A percentile compares a stretch with the other conserved stretches of the same genome.
These are phyloP conservation scores for Intubia oerlemansii DNA, from an alignment of 2,329 filamentous ascomycete genomes.

Conservation along the genomic window DNA sequence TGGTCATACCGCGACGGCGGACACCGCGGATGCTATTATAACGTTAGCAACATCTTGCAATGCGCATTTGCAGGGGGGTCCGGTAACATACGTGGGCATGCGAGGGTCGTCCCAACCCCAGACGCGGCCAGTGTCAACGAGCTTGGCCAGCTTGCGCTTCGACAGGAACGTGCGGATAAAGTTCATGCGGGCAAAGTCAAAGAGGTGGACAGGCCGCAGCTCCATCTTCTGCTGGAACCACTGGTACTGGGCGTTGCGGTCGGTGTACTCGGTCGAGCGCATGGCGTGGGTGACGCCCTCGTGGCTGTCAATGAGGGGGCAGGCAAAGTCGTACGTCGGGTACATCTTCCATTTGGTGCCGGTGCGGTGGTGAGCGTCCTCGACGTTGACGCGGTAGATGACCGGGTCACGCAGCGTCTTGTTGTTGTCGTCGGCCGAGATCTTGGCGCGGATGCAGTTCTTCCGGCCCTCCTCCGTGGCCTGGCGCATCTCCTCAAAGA, in stretches of 20 bases:
- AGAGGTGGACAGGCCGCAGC: constrained; percentile 60
- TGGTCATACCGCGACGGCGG: constrained; percentile 56
- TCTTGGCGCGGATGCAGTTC: constrained; percentile 90
- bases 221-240: constrained; percentile 62
- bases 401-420: constrained; percentile 92
- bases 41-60: neutral
- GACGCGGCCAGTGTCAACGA: constrained; percentile 55
- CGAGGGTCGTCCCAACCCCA: constrained; percentile 76
- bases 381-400: constrained; percentile 66
- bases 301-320: constrained; percentile 58
- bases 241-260: constrained; percentile 69
- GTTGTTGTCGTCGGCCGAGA: constrained; percentile 79
- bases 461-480: constrained; percentile 57
- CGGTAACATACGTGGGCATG: constrained; percentile 49
- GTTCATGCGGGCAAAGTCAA: constrained; percentile 72
- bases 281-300: constrained; percentile 73
- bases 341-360: constrained; percentile 68
- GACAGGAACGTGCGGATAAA: constrained; percentile 67
- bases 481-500: constrained; percentile 72
- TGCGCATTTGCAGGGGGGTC: no score
- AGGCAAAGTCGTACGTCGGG: constrained; percentile 73
- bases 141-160: constrained; percentile 69
- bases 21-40: constrained; percentile 40
- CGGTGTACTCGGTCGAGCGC: constrained; percentile 63
- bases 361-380: constrained; percentile 51